Conservation (phyloP, 2,329 filamentous ascomycete species). For the Colletotrichum cordylinicola region DNA sequence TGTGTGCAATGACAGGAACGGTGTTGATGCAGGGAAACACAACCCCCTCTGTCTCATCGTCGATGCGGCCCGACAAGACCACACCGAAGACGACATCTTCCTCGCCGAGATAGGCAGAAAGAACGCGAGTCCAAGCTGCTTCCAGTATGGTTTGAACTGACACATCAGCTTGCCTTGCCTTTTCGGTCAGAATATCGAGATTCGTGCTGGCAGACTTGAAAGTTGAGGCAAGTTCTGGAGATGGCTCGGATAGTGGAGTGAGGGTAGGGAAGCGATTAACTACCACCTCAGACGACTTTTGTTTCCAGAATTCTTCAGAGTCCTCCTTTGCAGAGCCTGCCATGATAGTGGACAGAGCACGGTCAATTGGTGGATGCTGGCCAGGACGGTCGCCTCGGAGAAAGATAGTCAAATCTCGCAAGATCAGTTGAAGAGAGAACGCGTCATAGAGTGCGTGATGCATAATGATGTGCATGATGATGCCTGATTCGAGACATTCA, state of each 20-base stretch:
- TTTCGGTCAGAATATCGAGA: slow-evolving; percentile 54
- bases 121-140: slow-evolving; percentile 77
- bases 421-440: slow-evolving; percentile 69
- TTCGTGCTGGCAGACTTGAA: slow-evolving; percentile 28
- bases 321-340: slow-evolving; percentile 30
- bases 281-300: slow-evolving; percentile 55
- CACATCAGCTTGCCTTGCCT: slow-evolving; percentile 64
- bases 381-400: slow-evolving; percentile 26
- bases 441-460: slow-evolving; percentile 92
- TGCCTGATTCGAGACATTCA: slow-evolving; percentile 29
- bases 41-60: slow-evolving; percentile 61
- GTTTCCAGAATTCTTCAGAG: slow-evolving; percentile 67
- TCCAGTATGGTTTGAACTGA: slow-evolving; percentile 80
- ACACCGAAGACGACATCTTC: slow-evolving; percentile 76
- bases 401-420: slow-evolving; percentile 59
- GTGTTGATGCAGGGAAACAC: slow-evolving; percentile 85
- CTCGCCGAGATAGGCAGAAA: slow-evolving; percentile 81
- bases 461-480: slow-evolving; percentile 54
- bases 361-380: slow-evolving; percentile 30
- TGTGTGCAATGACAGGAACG: slow-evolving; percentile 71
- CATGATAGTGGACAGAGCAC: slow-evolving; percentile 48
- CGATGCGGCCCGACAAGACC: slow-evolving; percentile 77
- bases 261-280: slow-evolving; percentile 79
- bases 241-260: slow-evolving; percentile 61
- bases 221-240: background rate